Percentiles rank a stretch among this genome's conserved stretches.
phyloP scores from a whole-genome alignment of 75 land plant species.

The Azolla pinnata region DNA sequence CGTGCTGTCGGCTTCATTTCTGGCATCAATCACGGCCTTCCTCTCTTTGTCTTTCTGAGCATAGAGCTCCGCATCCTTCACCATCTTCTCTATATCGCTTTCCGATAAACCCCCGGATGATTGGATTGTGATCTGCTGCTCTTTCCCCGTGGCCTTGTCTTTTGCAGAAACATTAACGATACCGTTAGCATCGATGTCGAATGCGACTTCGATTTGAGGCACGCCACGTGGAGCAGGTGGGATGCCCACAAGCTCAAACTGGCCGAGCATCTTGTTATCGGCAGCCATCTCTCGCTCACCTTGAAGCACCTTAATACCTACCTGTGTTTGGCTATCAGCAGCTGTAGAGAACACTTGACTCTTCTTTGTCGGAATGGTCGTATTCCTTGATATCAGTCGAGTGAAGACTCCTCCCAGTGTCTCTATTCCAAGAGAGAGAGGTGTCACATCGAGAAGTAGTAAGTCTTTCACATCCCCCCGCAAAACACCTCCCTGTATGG shows the following conservation, averaged over 20 bases:
- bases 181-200: constrained; percentile 65
- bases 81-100: constrained; percentile 55
- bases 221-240: constrained; percentile 58
- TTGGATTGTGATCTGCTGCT: constrained; percentile 51
- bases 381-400: constrained; percentile 49
- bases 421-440: constrained; percentile 50
- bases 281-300: constrained; percentile 62
- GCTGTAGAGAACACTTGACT: constrained; percentile 64
- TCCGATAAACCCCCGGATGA: constrained; percentile 60
- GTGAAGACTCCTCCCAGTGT: constrained; percentile 57
- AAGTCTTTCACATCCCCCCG: constrained; percentile 56
- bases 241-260: constrained; percentile 60
- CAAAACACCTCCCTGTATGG: constrained; percentile 54
- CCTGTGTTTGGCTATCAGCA: constrained; percentile 57
- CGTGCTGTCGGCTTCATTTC: constrained; percentile 42
- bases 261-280: constrained; percentile 54
- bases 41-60: constrained; percentile 52
- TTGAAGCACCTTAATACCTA: constrained; percentile 50
- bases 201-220: constrained; percentile 64
- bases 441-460: constrained; percentile 51
- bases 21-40: constrained; percentile 50
- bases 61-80: constrained; percentile 51
- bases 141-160: constrained; percentile 56
- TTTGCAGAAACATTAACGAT: constrained; percentile 53
- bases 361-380: constrained; percentile 64